Percentiles rank a stretch among this genome's conserved stretches.
These are phyloP conservation scores for Gaultheria prostrata DNA, from an alignment of 148 eudicot species.

Conservation along the genomic window DNA sequence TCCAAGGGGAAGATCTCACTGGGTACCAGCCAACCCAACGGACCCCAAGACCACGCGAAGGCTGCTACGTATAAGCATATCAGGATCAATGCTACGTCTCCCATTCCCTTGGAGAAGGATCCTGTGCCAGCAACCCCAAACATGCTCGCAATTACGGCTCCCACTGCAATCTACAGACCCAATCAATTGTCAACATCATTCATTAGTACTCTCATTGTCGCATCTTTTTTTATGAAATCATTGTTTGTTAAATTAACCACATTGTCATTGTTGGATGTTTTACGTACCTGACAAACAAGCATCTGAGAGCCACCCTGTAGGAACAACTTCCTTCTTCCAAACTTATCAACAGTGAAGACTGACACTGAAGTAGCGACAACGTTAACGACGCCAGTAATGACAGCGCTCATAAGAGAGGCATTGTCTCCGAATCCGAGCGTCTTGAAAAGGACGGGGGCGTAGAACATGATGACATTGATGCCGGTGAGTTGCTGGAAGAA, in stretches of 20 bases:
- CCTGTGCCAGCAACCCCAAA: constrained; percentile 25
- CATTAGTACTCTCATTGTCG: too few species aligned
- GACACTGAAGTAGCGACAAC: constrained; percentile 27
- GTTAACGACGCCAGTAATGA: constrained; percentile 29
- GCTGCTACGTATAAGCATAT: constrained; percentile 32
- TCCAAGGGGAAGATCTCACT: constrained; percentile 42
- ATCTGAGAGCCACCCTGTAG: constrained; percentile 39
- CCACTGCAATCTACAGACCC: constrained; percentile 11
- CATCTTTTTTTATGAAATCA: too few species aligned
- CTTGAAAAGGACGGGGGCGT: constrained; percentile 39
- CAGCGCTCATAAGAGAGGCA: constrained; percentile 35
- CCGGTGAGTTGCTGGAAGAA: constrained; percentile 45
- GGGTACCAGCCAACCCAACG: constrained; percentile 39
- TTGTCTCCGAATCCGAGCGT: constrained; percentile 34
- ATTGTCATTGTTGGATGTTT: not conserved
- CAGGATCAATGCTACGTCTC: constrained; percentile 13
- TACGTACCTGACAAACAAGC: constrained; percentile 22
- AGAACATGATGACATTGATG: constrained; percentile 44
- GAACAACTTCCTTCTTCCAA: constrained; percentile 31
- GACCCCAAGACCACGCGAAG: constrained; percentile 46
- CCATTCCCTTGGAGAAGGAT: constrained; percentile 6
- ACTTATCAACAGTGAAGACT: constrained; percentile 24
- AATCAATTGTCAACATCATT: not conserved
- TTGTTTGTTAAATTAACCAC: too few species aligned
- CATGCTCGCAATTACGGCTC: constrained; percentile 4